Percentiles rank a stretch among this genome's conserved stretches.
Evolutionary conservation across 345 rosid species (phyloP).

Genomic region (Xanthoceras sorbifolium): DNA sequence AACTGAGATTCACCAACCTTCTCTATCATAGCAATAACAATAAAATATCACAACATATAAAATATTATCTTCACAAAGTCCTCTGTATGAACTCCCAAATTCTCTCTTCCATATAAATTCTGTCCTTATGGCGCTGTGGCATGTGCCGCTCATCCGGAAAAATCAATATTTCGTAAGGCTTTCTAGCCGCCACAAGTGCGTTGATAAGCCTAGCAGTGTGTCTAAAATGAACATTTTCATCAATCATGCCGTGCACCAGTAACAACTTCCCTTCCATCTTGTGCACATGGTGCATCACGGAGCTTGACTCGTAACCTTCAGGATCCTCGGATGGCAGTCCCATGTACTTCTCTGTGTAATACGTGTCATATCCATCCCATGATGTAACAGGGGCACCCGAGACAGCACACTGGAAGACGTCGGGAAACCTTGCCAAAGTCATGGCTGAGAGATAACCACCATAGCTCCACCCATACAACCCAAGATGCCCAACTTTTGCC

Average conservation of each 20-base stretch:
- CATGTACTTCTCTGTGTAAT: slow-evolving; percentile 96
- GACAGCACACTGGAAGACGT: slow-evolving; percentile 69
- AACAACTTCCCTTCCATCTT: slow-evolving; percentile 66
- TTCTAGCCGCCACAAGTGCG: slow-evolving; percentile 69
- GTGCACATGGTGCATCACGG: slow-evolving; percentile 73
- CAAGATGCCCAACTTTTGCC: slow-evolving; percentile 66
- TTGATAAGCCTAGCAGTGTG: slow-evolving; percentile 90
- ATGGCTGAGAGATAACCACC: slow-evolving; percentile 94
- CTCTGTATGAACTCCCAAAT: slow-evolving; percentile 86
- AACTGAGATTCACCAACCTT: neutral
- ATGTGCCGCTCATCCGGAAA: slow-evolving; percentile 92
- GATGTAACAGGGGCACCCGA: slow-evolving; percentile 94
- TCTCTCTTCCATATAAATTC: slow-evolving; percentile 89
- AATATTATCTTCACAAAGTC: slow-evolving; percentile 48
- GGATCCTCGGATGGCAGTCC: slow-evolving; percentile 61
- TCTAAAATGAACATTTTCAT: slow-evolving; percentile 94
- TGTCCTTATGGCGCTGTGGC: slow-evolving; percentile 65
- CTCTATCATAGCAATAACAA: neutral
- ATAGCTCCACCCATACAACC: slow-evolving; percentile 89
- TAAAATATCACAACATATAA: neutral
- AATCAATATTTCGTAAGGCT: slow-evolving; percentile 71
- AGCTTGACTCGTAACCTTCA: slow-evolving; percentile 49
- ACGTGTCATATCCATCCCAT: slow-evolving; percentile 96
- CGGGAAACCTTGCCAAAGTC: slow-evolving; percentile 63
- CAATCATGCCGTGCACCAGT: slow-evolving; percentile 92